Percentiles rank a stretch among this genome's conserved stretches.
phyloP scores from a whole-genome alignment of 495 filamentous ascomycete genomes.

The Xylaria sp. region DNA sequence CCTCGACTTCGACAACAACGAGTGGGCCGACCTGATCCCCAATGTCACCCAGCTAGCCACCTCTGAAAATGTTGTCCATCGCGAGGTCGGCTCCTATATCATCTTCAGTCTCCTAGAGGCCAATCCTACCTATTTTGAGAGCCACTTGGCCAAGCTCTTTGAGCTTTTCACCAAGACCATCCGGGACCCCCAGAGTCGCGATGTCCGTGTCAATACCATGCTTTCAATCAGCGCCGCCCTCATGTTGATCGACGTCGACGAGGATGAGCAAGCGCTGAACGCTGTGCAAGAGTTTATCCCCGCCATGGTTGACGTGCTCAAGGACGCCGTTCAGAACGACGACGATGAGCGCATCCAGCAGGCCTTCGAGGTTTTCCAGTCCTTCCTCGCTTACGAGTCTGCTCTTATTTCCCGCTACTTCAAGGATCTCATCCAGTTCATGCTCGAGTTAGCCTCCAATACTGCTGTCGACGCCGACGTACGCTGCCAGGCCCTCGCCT shows the following conservation, averaged over 20 bases:
- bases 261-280: constrained; percentile 73
- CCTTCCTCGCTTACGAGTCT: constrained; percentile 86
- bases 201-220: constrained; percentile 94
- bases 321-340: constrained; percentile 74
- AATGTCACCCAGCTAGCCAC: constrained; percentile 75
- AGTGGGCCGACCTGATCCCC: constrained; percentile 84
- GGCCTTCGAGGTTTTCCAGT: constrained; percentile 97
- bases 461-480: constrained; percentile 80
- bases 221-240: constrained; percentile 89
- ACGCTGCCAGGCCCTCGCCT: constrained; percentile 86
- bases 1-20: constrained; percentile 82
- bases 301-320: constrained; percentile 87
- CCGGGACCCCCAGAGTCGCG: constrained; percentile 84
- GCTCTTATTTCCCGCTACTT: constrained; percentile 85
- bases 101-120: constrained; percentile 89
- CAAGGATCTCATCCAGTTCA: constrained; percentile 89
- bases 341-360: constrained; percentile 88
- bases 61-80: constrained; percentile 73
- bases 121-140: constrained; percentile 77
- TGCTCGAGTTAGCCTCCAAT: constrained; percentile 84
- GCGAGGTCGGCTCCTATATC: constrained; percentile 91
- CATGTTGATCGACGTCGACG: constrained; percentile 85
- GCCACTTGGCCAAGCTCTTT: constrained; percentile 79
- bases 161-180: constrained; percentile 86
- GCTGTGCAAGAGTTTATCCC: constrained; percentile 81